Base-by-base conservation (phyloP, 108 stramenopile species). In the Fragilariopsis cylindrus region DNA sequence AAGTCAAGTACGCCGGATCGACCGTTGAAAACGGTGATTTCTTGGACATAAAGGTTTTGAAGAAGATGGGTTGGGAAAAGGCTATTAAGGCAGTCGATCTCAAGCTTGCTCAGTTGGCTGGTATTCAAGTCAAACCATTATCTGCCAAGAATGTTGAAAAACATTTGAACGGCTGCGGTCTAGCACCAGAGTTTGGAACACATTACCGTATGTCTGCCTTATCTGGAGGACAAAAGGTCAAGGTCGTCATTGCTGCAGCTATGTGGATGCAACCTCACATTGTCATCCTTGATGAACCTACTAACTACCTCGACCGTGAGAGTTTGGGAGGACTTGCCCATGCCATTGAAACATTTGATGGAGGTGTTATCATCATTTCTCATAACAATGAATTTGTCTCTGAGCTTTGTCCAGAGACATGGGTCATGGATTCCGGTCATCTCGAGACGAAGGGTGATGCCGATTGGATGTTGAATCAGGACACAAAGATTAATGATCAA, bases 201-300 rank as follows among this genome's bases (percentile, higher is more conserved):
- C 97, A 99, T 89, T 97, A 98, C 89, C 97, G 98, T 79, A 97
- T 99, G 92, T 91, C 93, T 66, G 97, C 97, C 52, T 90, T 99
- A 48, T 97, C 97, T 40, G 98, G 98, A 60, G 98, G 98, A 77
- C 98, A 99, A 82, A 99, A 99, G 88, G 98, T 98, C 58, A 99
- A 99, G 95, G 97, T 99, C 64, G 99, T 99, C 56, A 89, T 99
- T 54, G 99, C 97, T 42, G 99, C 99, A 75, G 94, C 97, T 64
- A 98, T 98, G 97, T 99, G 99, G 99, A 97, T 95, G 83, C 96
- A 97, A 77, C 99, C 99, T 15, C 99, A 99, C 83, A 96, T 99
- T 70, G 81, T 82, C 69, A 98, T 99, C 69, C 88, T 99, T 75
- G 99, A 99, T 79, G 99, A 99, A 83, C 99, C 99, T 6, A 99